These are phyloP conservation scores for Rhypophila decipiens DNA, from an alignment of 495 filamentous ascomycete genomes.

Conservation along the genomic window DNA sequence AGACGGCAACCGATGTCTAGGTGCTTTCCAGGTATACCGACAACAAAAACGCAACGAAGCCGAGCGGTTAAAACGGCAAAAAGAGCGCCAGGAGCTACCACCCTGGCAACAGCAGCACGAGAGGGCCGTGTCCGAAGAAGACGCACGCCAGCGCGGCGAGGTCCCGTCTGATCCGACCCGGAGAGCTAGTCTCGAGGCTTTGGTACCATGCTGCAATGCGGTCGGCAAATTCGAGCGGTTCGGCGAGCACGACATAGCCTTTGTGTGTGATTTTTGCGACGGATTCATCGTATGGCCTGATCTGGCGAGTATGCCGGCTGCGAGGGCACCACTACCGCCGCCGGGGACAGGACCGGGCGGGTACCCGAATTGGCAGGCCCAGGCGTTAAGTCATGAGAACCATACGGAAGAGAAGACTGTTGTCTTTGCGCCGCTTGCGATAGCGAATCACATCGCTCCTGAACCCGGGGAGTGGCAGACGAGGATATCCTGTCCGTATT, in stretches of 20 bases:
- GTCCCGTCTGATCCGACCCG: neutral
- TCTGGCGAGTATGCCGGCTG: constrained; percentile 32
- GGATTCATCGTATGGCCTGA: constrained; percentile 43
- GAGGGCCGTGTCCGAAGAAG: constrained; percentile 1
- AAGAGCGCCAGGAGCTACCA: constrained; percentile 1
- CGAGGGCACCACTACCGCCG: constrained; percentile 17
- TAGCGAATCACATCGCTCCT: constrained; percentile 43
- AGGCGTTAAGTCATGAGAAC: constrained; percentile 8
- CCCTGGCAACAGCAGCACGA: constrained; percentile 15
- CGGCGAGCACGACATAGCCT: constrained; percentile 36
- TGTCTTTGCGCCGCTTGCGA: constrained; percentile 41
- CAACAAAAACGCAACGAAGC: constrained; percentile 24
- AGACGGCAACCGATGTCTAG: constrained; percentile 31
- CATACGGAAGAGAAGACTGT: constrained; percentile 33
- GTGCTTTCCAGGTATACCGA: constrained; percentile 38
- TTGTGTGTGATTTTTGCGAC: constrained; percentile 46
- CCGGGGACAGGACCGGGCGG: constrained; percentile 4
- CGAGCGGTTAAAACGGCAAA: constrained; percentile 13
- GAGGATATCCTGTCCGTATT: constrained; percentile 38
- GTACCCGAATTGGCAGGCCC: constrained; percentile 29
- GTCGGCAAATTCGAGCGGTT: constrained; percentile 38
- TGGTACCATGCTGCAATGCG: constrained; percentile 30
- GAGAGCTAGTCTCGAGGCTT: constrained; percentile 25
- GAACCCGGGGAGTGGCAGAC: constrained; percentile 35
- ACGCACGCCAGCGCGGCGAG: constrained; percentile 2